These are phyloP conservation scores for Halophytophthora polymorphica DNA, from an alignment of 352 stramenopile species.

Conservation along the genomic window DNA sequence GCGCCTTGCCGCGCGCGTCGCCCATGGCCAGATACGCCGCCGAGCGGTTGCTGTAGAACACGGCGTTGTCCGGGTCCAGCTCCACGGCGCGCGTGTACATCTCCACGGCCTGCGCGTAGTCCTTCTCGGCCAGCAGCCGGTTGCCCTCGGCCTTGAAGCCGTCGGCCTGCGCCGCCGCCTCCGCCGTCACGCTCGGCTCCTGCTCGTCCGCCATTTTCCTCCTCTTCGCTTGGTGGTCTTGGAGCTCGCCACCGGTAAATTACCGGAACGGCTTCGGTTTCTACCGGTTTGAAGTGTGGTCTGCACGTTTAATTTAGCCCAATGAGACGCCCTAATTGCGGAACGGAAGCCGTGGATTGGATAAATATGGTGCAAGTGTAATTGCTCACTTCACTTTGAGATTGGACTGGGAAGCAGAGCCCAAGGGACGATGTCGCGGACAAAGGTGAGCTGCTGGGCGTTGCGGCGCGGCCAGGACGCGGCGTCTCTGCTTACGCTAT, in stretches of 20 bases:
- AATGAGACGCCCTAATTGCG: no score
- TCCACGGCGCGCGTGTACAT: conserved; percentile 85
- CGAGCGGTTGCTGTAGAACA: conserved; percentile 87
- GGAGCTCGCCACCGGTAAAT: no score
- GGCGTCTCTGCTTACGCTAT: background rate
- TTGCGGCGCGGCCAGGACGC: background rate
- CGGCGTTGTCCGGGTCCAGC: conserved; percentile 79
- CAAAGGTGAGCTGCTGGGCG: conserved; percentile 18
- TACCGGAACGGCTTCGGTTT: background rate
- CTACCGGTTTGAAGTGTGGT: no score
- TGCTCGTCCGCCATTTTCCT: conserved; percentile 1
- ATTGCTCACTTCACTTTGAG: no score
- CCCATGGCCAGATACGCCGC: conserved; percentile 77
- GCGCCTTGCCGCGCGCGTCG: conserved; percentile 75
- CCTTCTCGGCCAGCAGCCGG: conserved; percentile 50
- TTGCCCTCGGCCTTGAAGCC: conserved; percentile 87
- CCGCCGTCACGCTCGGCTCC: conserved; percentile 19
- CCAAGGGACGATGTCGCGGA: conserved; percentile 28
- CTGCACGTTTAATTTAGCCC: no score
- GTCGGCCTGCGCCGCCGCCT: conserved; percentile 71
- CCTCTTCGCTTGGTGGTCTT: background rate
- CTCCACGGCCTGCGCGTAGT: conserved; percentile 65
- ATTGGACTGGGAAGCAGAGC: no score
- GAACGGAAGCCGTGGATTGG: no score
- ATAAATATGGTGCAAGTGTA: no score